phyloP scores from a whole-genome alignment of 2,329 filamentous ascomycete genomes.

The Aspergillus japonicus region DNA sequence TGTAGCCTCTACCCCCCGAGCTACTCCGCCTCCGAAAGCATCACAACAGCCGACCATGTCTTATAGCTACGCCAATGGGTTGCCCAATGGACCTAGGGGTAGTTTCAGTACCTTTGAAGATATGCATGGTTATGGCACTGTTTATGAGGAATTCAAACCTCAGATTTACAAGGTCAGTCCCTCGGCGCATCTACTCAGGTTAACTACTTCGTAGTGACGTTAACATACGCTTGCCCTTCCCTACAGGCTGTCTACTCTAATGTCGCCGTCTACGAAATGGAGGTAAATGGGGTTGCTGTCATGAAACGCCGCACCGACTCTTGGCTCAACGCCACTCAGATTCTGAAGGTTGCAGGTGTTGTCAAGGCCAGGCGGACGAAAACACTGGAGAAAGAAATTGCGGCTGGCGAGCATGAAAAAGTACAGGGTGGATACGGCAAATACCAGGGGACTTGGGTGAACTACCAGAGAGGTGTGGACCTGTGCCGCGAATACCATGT shows the following conservation, averaged over 20 bases:
- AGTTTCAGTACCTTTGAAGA: slow-evolving; percentile 44
- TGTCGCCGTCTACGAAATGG: slow-evolving; percentile 97
- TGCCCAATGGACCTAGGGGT: slow-evolving; percentile 31
- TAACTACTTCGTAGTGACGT: neutral
- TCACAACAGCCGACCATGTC: slow-evolving; percentile 46
- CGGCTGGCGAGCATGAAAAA: slow-evolving; percentile 95
- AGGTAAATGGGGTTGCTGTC: slow-evolving; percentile 86
- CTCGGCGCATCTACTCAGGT: slow-evolving; percentile 3
- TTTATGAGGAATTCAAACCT: slow-evolving; percentile 42
- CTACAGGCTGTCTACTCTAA: slow-evolving; percentile 83
- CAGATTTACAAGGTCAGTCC: slow-evolving; percentile 50
- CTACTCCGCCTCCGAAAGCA: slow-evolving; percentile 43
- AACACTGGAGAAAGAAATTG: slow-evolving; percentile 95
- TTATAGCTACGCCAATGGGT: slow-evolving; percentile 40
- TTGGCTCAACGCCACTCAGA: slow-evolving; percentile 97
- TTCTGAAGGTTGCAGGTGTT: slow-evolving; percentile 93
- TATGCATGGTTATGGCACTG: slow-evolving; percentile 40
- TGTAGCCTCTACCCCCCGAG: slow-evolving; percentile 45
- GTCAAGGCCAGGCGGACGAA: slow-evolving; percentile 98
- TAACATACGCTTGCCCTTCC: slow-evolving; percentile 11
- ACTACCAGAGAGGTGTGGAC: slow-evolving; percentile 85
- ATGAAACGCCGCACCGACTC: slow-evolving; percentile 95
- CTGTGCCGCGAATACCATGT: slow-evolving; percentile 75
- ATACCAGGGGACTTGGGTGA: slow-evolving; percentile 99
- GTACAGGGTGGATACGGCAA: slow-evolving; percentile 98